These are phyloP conservation scores for Xylaria sp. DNA, from an alignment of 2,329 filamentous ascomycete genomes.

Conservation along the genomic window DNA sequence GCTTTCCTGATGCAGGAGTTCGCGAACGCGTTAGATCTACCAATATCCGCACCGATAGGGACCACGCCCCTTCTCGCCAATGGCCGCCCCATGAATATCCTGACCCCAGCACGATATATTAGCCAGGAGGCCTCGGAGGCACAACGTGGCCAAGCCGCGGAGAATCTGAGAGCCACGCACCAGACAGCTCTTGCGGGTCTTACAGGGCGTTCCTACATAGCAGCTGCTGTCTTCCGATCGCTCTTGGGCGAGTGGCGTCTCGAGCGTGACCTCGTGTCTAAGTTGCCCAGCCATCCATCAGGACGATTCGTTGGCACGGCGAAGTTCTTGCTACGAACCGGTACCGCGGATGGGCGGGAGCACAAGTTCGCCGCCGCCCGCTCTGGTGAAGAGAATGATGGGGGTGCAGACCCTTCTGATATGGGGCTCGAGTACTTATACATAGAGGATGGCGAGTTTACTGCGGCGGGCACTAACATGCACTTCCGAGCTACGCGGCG, in stretches of 20 bases:
- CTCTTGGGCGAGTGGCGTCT: slow-evolving; percentile 74
- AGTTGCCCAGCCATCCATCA: slow-evolving; percentile 63
- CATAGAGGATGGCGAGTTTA: slow-evolving; percentile 70
- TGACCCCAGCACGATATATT: slow-evolving; percentile 63
- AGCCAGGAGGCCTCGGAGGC: slow-evolving; percentile 45
- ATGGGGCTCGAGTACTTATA: slow-evolving; percentile 68
- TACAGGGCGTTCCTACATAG: slow-evolving; percentile 58
- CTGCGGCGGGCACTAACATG: slow-evolving; percentile 56
- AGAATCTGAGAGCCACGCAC: slow-evolving; percentile 54
- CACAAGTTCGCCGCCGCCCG: slow-evolving; percentile 13
- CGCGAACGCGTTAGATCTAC: slow-evolving; percentile 61
- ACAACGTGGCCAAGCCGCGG: slow-evolving; percentile 48
- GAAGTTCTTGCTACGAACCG: slow-evolving; percentile 65
- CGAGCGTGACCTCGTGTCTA: slow-evolving; percentile 60
- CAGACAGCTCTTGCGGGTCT: slow-evolving; percentile 50
- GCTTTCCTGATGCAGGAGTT: slow-evolving; percentile 76
- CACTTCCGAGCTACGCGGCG: slow-evolving; percentile 66
- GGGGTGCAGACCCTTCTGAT: slow-evolving; percentile 38
- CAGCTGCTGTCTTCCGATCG: slow-evolving; percentile 71
- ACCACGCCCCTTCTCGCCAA: slow-evolving; percentile 44
- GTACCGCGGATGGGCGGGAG: slow-evolving; percentile 58
- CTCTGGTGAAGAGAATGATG: slow-evolving; percentile 1
- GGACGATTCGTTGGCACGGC: slow-evolving; percentile 70
- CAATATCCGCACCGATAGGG: slow-evolving; percentile 44
- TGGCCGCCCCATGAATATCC: slow-evolving; percentile 54